Percentiles rank a stretch among this genome's conserved stretches.
Conservation (phyloP, 169 alveolate species). For the Plasmodium cynomolgi region DNA sequence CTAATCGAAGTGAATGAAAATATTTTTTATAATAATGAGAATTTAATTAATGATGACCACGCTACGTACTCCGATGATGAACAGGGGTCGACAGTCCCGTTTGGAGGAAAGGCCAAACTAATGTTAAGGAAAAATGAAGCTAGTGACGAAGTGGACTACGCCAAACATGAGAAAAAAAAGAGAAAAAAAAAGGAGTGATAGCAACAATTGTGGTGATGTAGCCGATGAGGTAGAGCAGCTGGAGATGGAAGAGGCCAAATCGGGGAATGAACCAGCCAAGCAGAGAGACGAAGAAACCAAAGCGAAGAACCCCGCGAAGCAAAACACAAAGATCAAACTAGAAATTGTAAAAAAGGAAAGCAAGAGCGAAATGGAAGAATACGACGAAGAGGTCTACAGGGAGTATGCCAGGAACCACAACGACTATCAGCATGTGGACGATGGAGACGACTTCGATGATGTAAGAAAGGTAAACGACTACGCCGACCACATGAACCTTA, state of each 20-base stretch:
- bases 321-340: not conserved
- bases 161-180: not conserved
- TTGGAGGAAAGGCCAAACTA: not conserved
- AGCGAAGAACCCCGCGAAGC: not conserved
- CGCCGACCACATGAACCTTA: not conserved
- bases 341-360: not conserved
- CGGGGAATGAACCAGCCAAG: not conserved
- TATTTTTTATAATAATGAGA: conserved; percentile 23
- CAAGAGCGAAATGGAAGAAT: conserved; percentile 16
- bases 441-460: not conserved
- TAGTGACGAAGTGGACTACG: not conserved
- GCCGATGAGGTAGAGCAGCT: not conserved
- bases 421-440: not conserved
- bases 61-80: not conserved
- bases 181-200: not conserved
- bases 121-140: not conserved
- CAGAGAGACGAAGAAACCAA: not conserved
- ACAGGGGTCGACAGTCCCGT: not conserved
- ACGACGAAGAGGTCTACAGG: conserved; percentile 14
- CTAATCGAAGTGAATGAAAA: conserved; percentile 53
- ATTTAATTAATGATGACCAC: conserved; percentile 18
- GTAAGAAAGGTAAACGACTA: not conserved
- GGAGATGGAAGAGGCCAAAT: not conserved
- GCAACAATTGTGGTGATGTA: not conserved
- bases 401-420: not conserved